These are phyloP conservation scores for Calonectria pteridis DNA, from an alignment of 2,329 filamentous ascomycete species.

Conservation along the genomic window DNA sequence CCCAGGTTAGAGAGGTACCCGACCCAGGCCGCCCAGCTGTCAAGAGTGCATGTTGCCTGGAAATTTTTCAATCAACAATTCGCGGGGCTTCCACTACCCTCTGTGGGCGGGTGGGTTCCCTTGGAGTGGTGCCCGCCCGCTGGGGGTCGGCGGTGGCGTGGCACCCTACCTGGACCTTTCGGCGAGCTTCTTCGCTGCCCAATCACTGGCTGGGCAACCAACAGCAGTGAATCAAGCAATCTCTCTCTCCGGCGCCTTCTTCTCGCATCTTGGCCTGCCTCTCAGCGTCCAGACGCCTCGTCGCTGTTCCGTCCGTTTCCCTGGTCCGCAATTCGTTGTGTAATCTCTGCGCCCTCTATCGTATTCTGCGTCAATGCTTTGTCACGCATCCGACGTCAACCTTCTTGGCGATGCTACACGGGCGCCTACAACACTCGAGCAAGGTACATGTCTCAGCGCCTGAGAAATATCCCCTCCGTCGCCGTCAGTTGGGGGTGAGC, in stretches of 20 bases:
- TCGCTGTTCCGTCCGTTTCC: not conserved
- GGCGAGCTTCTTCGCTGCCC: conserved; percentile 24
- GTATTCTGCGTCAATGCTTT: not conserved
- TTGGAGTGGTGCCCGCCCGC: conserved; percentile 15
- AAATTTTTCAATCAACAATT: conserved; percentile 29
- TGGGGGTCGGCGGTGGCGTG: conserved; percentile 25
- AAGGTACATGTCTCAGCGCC: not conserved
- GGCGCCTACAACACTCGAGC: not conserved
- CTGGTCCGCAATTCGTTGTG: not conserved
- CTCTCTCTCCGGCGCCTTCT: not conserved
- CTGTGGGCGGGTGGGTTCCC: conserved; percentile 28
- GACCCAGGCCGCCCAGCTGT: conserved; percentile 15
- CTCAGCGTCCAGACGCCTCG: not conserved
- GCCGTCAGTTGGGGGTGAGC: not conserved
- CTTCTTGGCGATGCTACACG: not conserved
- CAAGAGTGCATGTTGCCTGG: conserved; percentile 30
- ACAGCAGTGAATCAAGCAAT: not conserved
- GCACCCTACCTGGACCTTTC: conserved; percentile 24
- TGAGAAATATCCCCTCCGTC: conserved; percentile 7
- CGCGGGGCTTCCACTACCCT: conserved; percentile 42
- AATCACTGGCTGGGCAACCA: conserved; percentile 31
- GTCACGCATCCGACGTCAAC: conserved; percentile 12
- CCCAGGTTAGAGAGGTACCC: conserved; percentile 1
- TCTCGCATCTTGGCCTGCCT: not conserved
- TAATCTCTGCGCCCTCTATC: not conserved